A percentile compares a stretch with the other conserved stretches of the same genome.
phyloP scores from a whole-genome alignment of 345 rosid genomes.

The Microcos paniculata region DNA sequence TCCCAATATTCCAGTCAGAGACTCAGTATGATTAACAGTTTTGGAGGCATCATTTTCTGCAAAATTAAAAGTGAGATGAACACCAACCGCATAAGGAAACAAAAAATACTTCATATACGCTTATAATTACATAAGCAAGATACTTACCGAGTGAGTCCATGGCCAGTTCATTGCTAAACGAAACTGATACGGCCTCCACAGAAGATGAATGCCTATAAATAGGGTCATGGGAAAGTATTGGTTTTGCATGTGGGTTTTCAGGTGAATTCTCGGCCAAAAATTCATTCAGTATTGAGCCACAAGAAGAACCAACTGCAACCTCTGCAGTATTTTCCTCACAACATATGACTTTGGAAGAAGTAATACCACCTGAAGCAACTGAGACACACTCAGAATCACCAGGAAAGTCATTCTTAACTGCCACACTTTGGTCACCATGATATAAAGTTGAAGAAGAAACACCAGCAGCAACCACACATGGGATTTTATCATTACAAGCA shows the following conservation, averaged over 20 bases:
- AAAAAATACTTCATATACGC: background rate
- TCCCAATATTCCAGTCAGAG: constrained; percentile 1
- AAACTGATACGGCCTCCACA: background rate
- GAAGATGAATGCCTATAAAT: constrained; percentile 9
- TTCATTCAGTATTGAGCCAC: constrained; percentile 18
- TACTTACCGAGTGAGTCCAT: constrained; percentile 40
- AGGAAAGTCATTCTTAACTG: background rate
- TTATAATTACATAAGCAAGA: constrained; percentile 9
- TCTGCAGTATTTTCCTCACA: constrained; percentile 19
- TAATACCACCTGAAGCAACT: constrained; percentile 19
- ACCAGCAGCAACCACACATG: constrained; percentile 6
- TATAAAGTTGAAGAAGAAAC: constrained; percentile 19
- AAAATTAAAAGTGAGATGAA: constrained; percentile 7
- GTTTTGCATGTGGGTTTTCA: constrained; percentile 14
- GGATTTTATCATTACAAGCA: constrained; percentile 13
- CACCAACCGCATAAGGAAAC: background rate
- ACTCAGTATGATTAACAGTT: background rate
- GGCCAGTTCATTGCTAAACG: constrained; percentile 29
- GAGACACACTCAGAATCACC: constrained; percentile 8
- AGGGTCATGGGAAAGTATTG: constrained; percentile 7
- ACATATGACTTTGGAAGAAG: constrained; percentile 1
- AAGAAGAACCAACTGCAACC: constrained; percentile 15
- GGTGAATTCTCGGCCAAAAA: constrained; percentile 17
- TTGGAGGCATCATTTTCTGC: constrained; percentile 9
- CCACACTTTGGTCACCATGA: background rate